A percentile compares a stretch with the other conserved stretches of the same genome.
These are phyloP conservation scores for Lactarius sp. DNA, from an alignment of 768 basidiomycete species.

Conservation along the genomic window DNA sequence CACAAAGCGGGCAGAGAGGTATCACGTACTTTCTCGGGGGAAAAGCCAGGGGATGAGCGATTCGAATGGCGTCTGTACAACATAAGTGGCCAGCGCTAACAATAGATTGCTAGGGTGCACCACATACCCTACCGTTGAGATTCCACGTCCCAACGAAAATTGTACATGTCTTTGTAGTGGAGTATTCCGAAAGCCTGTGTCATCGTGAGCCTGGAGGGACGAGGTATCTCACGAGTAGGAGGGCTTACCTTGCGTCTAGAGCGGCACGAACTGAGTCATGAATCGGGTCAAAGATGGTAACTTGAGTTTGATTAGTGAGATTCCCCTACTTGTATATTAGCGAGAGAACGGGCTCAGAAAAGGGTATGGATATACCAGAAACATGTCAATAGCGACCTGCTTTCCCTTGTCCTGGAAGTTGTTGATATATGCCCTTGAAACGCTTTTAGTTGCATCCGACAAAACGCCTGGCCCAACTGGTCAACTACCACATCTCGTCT, in stretches of 20 bases:
- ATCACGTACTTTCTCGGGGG: conserved; percentile 64
- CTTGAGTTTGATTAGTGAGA: conserved; percentile 78
- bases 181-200: conserved; percentile 75
- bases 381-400: conserved; percentile 92
- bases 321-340: conserved; percentile 66
- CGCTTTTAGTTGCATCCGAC: conserved; percentile 95
- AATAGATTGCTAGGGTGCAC: neutral
- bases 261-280: conserved; percentile 79
- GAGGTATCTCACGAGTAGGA: neutral
- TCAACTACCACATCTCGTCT: neutral
- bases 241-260: conserved; percentile 60
- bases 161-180: conserved; percentile 60
- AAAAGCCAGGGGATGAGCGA: conserved; percentile 88
- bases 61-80: conserved; percentile 68
- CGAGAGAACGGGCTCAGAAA: neutral
- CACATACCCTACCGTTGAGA: conserved; percentile 77
- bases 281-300: conserved; percentile 90
- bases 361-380: conserved; percentile 56
- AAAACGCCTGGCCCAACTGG: conserved; percentile 57
- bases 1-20: neutral
- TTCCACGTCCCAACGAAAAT: conserved; percentile 96
- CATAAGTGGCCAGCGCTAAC: conserved; percentile 1
- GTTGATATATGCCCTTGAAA: conserved; percentile 93
- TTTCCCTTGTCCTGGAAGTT: conserved; percentile 96
- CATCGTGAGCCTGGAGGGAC: neutral